Conservation (phyloP, 2,329 filamentous ascomycete genomes). For the Westerdykella aurantiaca region DNA sequence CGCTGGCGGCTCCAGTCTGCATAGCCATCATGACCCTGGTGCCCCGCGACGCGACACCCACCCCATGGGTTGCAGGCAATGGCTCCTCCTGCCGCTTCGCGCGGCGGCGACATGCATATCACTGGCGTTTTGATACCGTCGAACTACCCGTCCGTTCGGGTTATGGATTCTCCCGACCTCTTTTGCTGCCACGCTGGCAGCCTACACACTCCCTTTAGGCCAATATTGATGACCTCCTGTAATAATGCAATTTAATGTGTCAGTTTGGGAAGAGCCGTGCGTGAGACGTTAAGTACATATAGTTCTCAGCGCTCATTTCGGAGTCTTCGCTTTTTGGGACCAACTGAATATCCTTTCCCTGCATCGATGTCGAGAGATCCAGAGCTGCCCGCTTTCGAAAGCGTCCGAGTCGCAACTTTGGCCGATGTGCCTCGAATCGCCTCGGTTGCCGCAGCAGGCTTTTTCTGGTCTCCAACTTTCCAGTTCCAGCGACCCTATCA, state of each 20-base stretch:
- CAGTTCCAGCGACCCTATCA: slow-evolving; percentile 21
- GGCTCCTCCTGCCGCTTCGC: background rate
- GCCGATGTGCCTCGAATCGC: slow-evolving; percentile 22
- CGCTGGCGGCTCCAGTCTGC: background rate
- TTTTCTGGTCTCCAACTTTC: slow-evolving; percentile 27
- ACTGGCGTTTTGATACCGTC: no score
- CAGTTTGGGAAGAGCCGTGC: no score
- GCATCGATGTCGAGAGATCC: slow-evolving; percentile 7
- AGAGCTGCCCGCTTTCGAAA: slow-evolving; percentile 11
- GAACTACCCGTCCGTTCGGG: no score
- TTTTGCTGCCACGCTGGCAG: background rate
- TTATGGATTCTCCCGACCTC: background rate
- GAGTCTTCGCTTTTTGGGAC: no score
- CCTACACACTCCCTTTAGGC: background rate
- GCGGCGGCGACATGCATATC: no score
- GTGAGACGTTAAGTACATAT: no score
- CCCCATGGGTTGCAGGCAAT: background rate
- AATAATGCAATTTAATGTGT: no score
- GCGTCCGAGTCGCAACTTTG: slow-evolving; percentile 19
- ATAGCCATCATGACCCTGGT: background rate
- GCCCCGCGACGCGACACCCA: background rate
- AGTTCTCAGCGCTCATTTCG: no score
- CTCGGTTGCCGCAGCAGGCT: slow-evolving; percentile 24
- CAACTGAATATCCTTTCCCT: no score
- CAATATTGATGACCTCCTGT: background rate